Conservation (phyloP, 345 rosid species). For the Eucalyptus sp. region DNA sequence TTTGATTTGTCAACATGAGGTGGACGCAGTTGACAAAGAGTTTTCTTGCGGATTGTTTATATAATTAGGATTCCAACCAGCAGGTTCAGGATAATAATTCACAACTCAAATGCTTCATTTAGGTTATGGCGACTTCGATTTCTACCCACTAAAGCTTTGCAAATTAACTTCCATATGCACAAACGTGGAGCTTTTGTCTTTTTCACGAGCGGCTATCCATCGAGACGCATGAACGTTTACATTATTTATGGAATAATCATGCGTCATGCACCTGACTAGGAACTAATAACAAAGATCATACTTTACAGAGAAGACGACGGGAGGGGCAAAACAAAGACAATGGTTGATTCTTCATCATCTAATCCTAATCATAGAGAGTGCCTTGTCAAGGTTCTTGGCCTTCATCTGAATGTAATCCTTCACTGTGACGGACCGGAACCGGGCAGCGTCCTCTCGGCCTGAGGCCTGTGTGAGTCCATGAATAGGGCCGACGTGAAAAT, state of each 20-base stretch:
- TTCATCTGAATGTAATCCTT: conserved; percentile 44
- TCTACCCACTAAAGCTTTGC: not conserved
- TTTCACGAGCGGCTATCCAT: not conserved
- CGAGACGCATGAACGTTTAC: not conserved
- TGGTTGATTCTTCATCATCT: not conserved
- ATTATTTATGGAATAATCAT: not conserved
- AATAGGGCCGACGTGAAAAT: conserved; percentile 31
- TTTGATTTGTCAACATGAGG: not conserved
- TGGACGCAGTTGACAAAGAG: not conserved
- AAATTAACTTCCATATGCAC: not conserved
- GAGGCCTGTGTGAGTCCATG: not conserved
- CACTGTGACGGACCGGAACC: conserved; percentile 38
- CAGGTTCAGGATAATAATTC: not conserved
- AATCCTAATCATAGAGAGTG: conserved; percentile 36
- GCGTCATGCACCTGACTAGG: not conserved
- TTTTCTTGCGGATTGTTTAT: not conserved
- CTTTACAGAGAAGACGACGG: not conserved
- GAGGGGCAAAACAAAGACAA: not conserved
- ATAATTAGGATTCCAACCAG: not conserved
- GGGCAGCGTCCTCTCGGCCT: conserved; percentile 5
- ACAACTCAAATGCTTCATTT: not conserved
- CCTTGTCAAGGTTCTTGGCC: conserved; percentile 33
- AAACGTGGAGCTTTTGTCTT: not conserved
- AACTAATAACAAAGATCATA: not conserved
- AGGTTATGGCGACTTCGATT: not conserved